Base-by-base conservation (phyloP, 1,284 basidiomycete genomes). In the Tranzscheliella williamsii region DNA sequence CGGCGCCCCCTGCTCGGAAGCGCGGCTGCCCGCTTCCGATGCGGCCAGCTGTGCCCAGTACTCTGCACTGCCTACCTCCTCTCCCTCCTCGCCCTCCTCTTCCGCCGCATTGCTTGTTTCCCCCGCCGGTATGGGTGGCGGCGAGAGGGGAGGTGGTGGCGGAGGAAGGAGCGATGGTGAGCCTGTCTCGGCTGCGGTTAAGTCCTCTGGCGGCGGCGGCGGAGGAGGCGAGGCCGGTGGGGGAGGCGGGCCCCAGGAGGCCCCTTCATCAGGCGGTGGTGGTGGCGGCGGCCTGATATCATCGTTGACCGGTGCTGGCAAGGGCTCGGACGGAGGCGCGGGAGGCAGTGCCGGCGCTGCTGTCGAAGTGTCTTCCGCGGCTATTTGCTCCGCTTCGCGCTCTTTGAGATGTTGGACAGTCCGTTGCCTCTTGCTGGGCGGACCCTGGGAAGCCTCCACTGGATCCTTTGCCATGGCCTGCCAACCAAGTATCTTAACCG, bases 1-100 rank as follows among this genome's bases (percentile, higher is more conserved):
- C n/a, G n/a, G 52, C 24, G 88, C 87, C 32, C 86, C 83, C 42
- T 83, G 83, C 30, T 69, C 54, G 21, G 48, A 4, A 5, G 20
- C 8, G 13, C n/a, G 2, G 11, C 18, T 8, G 13, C 24, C 27
- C 33, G 82, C 57, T 82, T 13, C 17, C 23, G 16, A 2, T 3
- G 32, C 15, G 16, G 30, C 17, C 3, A 32, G 8, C 15, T 24
- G 54, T 31, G 45, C 61, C 70, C 69, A 72, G 40, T 72, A 72
- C 17, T 60, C 69, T 9, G 67, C 69, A 17, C 32, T 33, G 27
- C 27, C 27, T 9, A 9, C 50, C 12, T 27, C 35, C 0, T 68
- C 68, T 16, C 49, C 48, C 4, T 55, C 43, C 17, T 45, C 60
- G 12, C 48, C 51, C 7, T 41, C 16, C 5, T 51, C 42, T 21